Conservation (phyloP, 352 stramenopile genomes). For the Chrysophaeum taylorii region DNA sequence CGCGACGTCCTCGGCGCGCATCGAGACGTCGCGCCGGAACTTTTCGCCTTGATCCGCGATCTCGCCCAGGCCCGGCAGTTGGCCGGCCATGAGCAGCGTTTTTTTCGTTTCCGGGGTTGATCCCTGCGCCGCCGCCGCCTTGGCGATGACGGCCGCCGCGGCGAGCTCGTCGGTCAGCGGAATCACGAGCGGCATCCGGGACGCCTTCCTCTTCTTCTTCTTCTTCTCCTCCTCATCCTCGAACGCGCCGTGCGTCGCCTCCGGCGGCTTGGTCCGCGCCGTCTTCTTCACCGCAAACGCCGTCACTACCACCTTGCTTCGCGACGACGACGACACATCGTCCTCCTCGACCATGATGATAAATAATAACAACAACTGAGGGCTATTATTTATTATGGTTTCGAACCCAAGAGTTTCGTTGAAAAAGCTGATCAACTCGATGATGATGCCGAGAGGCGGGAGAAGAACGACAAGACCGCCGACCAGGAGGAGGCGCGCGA, state of each 20-base stretch:
- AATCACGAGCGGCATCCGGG: neutral
- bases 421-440: no score
- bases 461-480: no score
- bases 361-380: no score
- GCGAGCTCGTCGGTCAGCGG: neutral
- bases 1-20: slow-evolving; percentile 61
- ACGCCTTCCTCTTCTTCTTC: neutral
- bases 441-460: no score
- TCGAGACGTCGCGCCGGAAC: slow-evolving; percentile 62
- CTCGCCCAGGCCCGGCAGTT: neutral
- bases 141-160: neutral
- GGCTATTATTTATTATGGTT: no score
- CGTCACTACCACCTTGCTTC: no score
- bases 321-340: no score
- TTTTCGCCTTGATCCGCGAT: slow-evolving; percentile 57
- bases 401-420: no score
- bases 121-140: neutral
- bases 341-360: no score
- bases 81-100: neutral
- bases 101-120: neutral
- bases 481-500: no score
- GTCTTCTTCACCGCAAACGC: slow-evolving; percentile 1
- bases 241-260: neutral
- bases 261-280: neutral
- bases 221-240: neutral